These are phyloP conservation scores for Pleurotus sapidus DNA, from an alignment of 768 basidiomycete species.

Conservation along the genomic window DNA sequence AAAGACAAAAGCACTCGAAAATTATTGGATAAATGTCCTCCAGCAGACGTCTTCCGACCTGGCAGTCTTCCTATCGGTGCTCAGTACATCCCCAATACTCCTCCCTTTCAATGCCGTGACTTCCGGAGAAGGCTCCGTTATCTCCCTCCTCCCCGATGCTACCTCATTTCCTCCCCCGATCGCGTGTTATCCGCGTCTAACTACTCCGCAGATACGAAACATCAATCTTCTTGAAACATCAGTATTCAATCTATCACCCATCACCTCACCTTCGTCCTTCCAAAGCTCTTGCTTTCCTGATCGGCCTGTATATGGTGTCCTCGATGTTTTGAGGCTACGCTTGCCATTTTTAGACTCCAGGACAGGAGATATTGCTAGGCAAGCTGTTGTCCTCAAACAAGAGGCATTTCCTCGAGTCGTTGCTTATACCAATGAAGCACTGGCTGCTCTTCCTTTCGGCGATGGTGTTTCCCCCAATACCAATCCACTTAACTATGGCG, in stretches of 20 bases:
- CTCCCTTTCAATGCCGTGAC: conserved; percentile 58
- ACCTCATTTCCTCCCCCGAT: conserved; percentile 57
- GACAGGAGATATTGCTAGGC: conserved; percentile 34
- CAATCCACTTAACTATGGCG: conserved; percentile 56
- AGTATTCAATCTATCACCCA: conserved; percentile 46
- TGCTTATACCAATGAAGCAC: conserved; percentile 46
- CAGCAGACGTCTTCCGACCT: conserved; percentile 42
- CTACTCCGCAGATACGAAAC: conserved; percentile 31
- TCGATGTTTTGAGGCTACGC: conserved; percentile 55
- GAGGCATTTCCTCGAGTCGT: conserved; percentile 46
- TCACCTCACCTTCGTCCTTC: conserved; percentile 32
- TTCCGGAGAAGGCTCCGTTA: conserved; percentile 25
- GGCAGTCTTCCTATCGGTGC: conserved; percentile 39
- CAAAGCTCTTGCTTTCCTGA: conserved; percentile 49
- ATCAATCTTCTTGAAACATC: conserved; percentile 47
- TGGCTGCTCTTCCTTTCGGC: conserved; percentile 40
- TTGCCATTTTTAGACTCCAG: conserved; percentile 52
- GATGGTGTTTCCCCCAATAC: conserved; percentile 15
- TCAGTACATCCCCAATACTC: conserved; percentile 45
- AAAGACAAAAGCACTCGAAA: conserved; percentile 39
- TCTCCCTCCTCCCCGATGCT: conserved; percentile 38
- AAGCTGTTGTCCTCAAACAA: conserved; percentile 45
- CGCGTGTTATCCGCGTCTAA: conserved; percentile 57
- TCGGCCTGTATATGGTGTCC: conserved; percentile 61
- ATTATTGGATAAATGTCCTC: conserved; percentile 55